Percentiles rank a stretch among this genome's conserved stretches.
Conservation (phyloP, 148 eudicot species). For the Cornus florida region DNA sequence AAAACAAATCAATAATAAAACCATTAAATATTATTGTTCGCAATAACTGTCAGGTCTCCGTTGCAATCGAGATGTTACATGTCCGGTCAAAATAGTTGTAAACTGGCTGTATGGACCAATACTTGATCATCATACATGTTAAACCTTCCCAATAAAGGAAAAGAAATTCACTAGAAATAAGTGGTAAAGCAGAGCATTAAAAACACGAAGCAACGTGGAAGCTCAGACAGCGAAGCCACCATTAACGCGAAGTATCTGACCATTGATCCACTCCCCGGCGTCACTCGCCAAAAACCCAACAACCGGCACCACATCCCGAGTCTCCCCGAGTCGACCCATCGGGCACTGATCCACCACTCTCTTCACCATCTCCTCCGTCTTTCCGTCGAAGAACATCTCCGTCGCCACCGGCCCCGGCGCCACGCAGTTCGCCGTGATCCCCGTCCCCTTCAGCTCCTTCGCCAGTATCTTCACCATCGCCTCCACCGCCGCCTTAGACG, state of each 20-base stretch:
- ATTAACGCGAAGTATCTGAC: constrained; percentile 38
- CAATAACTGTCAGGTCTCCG: too few species aligned
- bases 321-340: constrained; percentile 32
- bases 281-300: constrained; percentile 42
- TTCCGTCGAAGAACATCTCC: constrained; percentile 40
- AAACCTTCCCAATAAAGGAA: too few species aligned
- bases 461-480: constrained; percentile 46
- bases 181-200: too few species aligned
- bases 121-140: too few species aligned
- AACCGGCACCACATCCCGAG: constrained; percentile 34
- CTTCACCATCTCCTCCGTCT: constrained; percentile 24
- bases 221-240: constrained; percentile 25
- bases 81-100: too few species aligned
- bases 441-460: constrained; percentile 47
- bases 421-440: constrained; percentile 39
- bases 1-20: too few species aligned
- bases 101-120: too few species aligned
- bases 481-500: constrained; percentile 50
- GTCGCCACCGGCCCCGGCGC: constrained; percentile 47
- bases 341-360: constrained; percentile 20
- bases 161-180: too few species aligned
- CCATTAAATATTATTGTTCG: too few species aligned
- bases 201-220: too few species aligned
- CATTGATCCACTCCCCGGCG: constrained; percentile 40
- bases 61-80: too few species aligned